phyloP scores from a whole-genome alignment of 2,329 filamentous ascomycete genomes.

The Claviceps humidiphila region DNA sequence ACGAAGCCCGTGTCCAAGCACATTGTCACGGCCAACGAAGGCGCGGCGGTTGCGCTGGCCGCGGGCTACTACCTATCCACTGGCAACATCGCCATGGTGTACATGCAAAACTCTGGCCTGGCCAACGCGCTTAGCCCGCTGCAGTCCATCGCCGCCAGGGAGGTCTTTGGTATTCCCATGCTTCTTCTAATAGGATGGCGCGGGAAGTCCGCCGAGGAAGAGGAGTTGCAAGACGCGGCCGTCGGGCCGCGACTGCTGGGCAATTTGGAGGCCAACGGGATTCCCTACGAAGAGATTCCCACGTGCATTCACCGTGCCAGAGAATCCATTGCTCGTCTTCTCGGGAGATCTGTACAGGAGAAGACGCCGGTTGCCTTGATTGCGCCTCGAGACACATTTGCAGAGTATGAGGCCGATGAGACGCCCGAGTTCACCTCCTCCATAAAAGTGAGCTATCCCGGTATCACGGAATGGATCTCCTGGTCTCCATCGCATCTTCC shows the following conservation, averaged over 20 bases:
- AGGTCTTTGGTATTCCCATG: slow-evolving; percentile 5
- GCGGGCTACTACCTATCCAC: slow-evolving; percentile 3
- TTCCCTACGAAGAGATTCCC: slow-evolving; percentile 2
- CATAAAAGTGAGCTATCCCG: background rate
- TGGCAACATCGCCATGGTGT: background rate
- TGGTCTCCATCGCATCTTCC: background rate
- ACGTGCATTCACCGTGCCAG: background rate
- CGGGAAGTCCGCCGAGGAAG: background rate
- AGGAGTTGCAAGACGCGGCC: slow-evolving; percentile 3
- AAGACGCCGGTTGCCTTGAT: slow-evolving; percentile 1
- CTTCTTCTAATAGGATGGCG: slow-evolving; percentile 4
- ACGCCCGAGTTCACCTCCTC: background rate
- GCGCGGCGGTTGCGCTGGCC: slow-evolving; percentile 2
- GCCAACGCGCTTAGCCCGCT: slow-evolving; percentile 3
- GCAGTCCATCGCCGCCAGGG: slow-evolving; percentile 2
- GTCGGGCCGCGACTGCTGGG: slow-evolving; percentile 2
- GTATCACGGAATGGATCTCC: background rate
- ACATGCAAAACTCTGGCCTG: slow-evolving; percentile 3
- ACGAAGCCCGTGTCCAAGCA: background rate
- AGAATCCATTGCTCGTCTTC: background rate
- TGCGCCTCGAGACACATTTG: background rate
- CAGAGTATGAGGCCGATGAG: background rate
- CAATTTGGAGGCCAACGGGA: slow-evolving; percentile 1
- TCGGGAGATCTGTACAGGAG: background rate
- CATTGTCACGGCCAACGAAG: slow-evolving; percentile 4